Conservation (phyloP, 805 yeast genomes). For the Metschnikowia hibisci region DNA sequence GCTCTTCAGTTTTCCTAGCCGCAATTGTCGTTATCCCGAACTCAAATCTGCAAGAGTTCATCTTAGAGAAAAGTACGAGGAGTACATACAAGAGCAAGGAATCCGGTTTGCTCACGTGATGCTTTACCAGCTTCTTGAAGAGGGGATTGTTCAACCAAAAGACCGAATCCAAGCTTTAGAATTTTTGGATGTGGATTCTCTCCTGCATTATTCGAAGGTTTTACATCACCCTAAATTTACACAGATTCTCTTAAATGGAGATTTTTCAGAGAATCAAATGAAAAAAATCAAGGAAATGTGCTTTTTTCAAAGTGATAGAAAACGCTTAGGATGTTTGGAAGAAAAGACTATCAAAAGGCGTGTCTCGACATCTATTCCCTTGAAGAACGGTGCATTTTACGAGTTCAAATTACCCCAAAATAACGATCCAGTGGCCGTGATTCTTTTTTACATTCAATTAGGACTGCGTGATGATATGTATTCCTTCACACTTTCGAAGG, state of each 20-base stretch:
- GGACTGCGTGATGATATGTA: constrained; percentile 41
- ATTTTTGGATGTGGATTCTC: constrained; percentile 35
- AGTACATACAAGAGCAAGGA: constrained; percentile 42
- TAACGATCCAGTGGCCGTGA: constrained; percentile 22
- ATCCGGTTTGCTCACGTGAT: constrained; percentile 49
- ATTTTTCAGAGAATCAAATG: constrained; percentile 24
- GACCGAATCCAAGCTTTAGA: constrained; percentile 57
- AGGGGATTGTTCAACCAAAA: constrained; percentile 50
- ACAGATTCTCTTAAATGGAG: constrained; percentile 52
- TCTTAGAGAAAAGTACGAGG: constrained; percentile 46
- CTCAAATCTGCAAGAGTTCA: constrained; percentile 45
- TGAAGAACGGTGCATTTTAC: background rate
- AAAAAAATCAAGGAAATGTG: constrained; percentile 13
- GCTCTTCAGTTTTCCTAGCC: constrained; percentile 20
- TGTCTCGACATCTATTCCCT: background rate
- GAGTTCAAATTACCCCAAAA: background rate
- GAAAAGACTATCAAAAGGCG: too few relatives aligned
- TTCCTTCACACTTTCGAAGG: constrained; percentile 39
- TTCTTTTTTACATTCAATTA: constrained; percentile 54
- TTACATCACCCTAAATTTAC: constrained; percentile 32
- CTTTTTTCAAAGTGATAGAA: too few relatives aligned
- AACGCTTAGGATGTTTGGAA: too few relatives aligned
- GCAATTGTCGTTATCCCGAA: constrained; percentile 24
- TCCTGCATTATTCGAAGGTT: constrained; percentile 25
- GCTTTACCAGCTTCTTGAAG: constrained; percentile 50